Base-by-base conservation (phyloP, 306 rosid species). In the Sicyos edulis region DNA sequence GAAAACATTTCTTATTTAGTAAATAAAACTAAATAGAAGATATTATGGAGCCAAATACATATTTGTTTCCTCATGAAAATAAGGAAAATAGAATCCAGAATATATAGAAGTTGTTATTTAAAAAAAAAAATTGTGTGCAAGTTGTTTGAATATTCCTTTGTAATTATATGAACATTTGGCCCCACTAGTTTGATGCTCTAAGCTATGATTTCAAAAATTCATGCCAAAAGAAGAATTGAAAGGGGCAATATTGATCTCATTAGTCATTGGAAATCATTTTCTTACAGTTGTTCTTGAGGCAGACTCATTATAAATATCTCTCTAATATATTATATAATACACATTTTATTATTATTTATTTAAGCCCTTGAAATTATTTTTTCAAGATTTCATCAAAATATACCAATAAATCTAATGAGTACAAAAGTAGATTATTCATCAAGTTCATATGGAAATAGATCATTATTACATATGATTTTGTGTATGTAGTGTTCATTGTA, bases 201-300 rank as follows among this genome's bases (percentile, higher is more conserved):
- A 65, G 71, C 32, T 66, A 66, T 66, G 55, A 66, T 66, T 45
- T 66, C 6, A 20, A 45, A 66, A 66, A 66, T 45, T 13, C 55
- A 66, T 66, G 72, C 72, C 37, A 66, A 44, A 66, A 66, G 55
- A 45, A 47, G 72, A 19, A 66, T 66, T 1, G 34, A 6, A 21
- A 65, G 54, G 11, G 44, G 32, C 54, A 65, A 65, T 42, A 17
- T 40, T 15, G 62, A 56, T 20, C 34, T 15, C 13, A 56, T 56
- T 56, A n/a, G 62, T 65, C 34, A 56, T 19, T 56, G 29, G 34
- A 9, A 56, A 56, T 56, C 34, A 56, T 56, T 56, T 56, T 56
- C 62, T 56, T 56, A 56, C 62, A 20, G 62, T 56, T 56, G 62
- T 56, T 20, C 34, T 42, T 42, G 49, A 66, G 26, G 19, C 17